Percentiles rank a stretch among this genome's conserved stretches.
These are phyloP conservation scores for Annulohypoxylon truncatum DNA, from an alignment of 2,329 filamentous ascomycete species.

Conservation along the genomic window DNA sequence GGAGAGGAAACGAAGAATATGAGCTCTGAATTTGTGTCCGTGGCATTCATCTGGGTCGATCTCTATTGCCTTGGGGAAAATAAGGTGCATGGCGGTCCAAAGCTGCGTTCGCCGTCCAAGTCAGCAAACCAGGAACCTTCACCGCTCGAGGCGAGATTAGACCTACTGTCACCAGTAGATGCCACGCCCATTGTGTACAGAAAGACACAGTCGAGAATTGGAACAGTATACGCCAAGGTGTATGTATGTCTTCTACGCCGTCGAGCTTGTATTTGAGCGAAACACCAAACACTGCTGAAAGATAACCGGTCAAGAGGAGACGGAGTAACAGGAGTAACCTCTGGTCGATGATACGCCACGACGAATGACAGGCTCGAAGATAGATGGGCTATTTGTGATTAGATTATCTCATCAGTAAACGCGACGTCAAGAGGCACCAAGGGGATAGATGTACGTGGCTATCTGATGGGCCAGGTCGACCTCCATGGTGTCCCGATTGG, in stretches of 20 bases:
- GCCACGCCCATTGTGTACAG: constrained; percentile 58
- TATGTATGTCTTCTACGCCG: constrained; percentile 54
- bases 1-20: constrained; percentile 56
- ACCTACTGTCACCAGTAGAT: constrained; percentile 61
- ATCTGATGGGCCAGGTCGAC: constrained; percentile 37
- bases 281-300: constrained; percentile 56
- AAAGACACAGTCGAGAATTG: constrained; percentile 62
- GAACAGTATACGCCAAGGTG: constrained; percentile 58
- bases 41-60: constrained; percentile 45
- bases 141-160: background rate
- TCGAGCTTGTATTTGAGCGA: constrained; percentile 60
- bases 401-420: constrained; percentile 25
- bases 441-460: constrained; percentile 48
- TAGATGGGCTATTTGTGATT: constrained; percentile 59
- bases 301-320: constrained; percentile 56
- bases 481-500: constrained; percentile 2
- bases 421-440: background rate
- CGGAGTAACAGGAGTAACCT: constrained; percentile 59
- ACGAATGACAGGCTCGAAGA: constrained; percentile 63
- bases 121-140: background rate
- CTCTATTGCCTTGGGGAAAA: constrained; percentile 57
- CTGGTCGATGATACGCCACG: constrained; percentile 61
- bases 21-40: constrained; percentile 52
- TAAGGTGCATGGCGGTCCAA: constrained; percentile 65
- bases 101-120: constrained; percentile 48